Evolutionary conservation across 2,329 filamentous ascomycete genomes (phyloP).

Genomic region (Alternaria consortialis): DNA sequence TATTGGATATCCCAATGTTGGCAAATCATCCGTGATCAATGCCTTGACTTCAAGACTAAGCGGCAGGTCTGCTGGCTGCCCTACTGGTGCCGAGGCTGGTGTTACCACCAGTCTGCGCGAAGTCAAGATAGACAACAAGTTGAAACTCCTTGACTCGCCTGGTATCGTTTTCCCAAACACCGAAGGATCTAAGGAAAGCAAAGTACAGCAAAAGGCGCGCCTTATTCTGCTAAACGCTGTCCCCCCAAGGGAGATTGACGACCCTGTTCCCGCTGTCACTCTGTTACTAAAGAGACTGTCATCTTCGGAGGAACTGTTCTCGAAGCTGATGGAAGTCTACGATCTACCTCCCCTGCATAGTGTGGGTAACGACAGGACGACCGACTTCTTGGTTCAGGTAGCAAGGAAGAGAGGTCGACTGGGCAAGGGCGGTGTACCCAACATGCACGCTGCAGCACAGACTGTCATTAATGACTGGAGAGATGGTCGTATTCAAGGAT

Average conservation of each 20-base stretch:
- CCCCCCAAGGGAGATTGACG: slow-evolving; percentile 91
- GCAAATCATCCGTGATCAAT: slow-evolving; percentile 97
- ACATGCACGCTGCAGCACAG: slow-evolving; percentile 86
- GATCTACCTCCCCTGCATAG: slow-evolving; percentile 79
- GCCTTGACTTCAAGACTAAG: slow-evolving; percentile 81
- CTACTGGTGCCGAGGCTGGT: slow-evolving; percentile 88
- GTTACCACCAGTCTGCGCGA: slow-evolving; percentile 88
- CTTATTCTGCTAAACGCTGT: slow-evolving; percentile 90
- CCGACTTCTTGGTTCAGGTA: slow-evolving; percentile 93
- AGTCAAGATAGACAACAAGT: slow-evolving; percentile 93
- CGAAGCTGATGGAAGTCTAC: slow-evolving; percentile 84
- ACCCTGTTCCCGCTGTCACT: slow-evolving; percentile 86
- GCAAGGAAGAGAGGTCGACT: slow-evolving; percentile 90
- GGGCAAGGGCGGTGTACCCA: slow-evolving; percentile 88
- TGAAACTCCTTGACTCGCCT: slow-evolving; percentile 91
- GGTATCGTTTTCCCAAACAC: slow-evolving; percentile 89
- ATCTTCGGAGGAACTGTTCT: slow-evolving; percentile 74
- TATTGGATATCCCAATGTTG: slow-evolving; percentile 95
- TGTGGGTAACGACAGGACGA: slow-evolving; percentile 77
- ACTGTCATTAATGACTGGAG: slow-evolving; percentile 96
- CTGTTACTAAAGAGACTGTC: slow-evolving; percentile 85
- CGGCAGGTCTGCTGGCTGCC: slow-evolving; percentile 75
- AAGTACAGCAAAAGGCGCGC: slow-evolving; percentile 79
- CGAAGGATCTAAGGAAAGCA: slow-evolving; percentile 57
- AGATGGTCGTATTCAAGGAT: slow-evolving; percentile 92